These are phyloP conservation scores for Russula virescens DNA, from an alignment of 768 basidiomycete genomes.

Conservation along the genomic window DNA sequence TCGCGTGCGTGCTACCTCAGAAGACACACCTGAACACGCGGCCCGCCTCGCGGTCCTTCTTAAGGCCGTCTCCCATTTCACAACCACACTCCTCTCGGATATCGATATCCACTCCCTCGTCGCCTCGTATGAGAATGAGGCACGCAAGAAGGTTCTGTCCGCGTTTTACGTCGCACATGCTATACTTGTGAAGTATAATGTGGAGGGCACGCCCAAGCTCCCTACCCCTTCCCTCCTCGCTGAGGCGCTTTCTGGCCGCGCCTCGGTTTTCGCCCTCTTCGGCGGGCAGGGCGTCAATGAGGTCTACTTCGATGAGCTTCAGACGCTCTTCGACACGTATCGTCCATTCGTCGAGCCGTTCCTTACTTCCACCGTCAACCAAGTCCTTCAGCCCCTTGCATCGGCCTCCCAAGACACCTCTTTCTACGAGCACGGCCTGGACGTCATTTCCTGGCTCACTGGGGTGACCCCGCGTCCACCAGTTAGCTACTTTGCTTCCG, in stretches of 20 bases:
- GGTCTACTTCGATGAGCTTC: conserved; percentile 95
- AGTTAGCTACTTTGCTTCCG: conserved; percentile 80
- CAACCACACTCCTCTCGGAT: conserved; percentile 59
- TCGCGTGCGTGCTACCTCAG: conserved; percentile 51
- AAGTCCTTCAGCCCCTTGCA: conserved; percentile 68
- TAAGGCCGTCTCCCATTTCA: conserved; percentile 73
- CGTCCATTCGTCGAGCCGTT: conserved; percentile 76
- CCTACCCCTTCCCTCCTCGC: conserved; percentile 64
- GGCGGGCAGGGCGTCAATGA: conserved; percentile 98
- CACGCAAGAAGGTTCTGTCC: conserved; percentile 68
- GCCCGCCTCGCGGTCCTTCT: conserved; percentile 64
- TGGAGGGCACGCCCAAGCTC: conserved; percentile 50
- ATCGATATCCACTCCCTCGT: conserved; percentile 81
- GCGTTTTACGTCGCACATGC: conserved; percentile 77
- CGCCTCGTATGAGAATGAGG: conserved; percentile 66
- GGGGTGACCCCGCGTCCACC: conserved; percentile 67
- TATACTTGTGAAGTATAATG: conserved; percentile 52
- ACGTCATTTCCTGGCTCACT: conserved; percentile 80
- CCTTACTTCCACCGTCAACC: conserved; percentile 53
- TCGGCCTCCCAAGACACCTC: conserved; percentile 51
- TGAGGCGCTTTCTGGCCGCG: conserved; percentile 55
- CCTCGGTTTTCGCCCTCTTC: conserved; percentile 85
- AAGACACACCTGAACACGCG: conserved; percentile 34
- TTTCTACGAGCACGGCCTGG: conserved; percentile 76
- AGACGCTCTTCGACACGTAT: conserved; percentile 88